phyloP scores from a whole-genome alignment of 768 basidiomycete species.

The Hortiboletus campestris region DNA sequence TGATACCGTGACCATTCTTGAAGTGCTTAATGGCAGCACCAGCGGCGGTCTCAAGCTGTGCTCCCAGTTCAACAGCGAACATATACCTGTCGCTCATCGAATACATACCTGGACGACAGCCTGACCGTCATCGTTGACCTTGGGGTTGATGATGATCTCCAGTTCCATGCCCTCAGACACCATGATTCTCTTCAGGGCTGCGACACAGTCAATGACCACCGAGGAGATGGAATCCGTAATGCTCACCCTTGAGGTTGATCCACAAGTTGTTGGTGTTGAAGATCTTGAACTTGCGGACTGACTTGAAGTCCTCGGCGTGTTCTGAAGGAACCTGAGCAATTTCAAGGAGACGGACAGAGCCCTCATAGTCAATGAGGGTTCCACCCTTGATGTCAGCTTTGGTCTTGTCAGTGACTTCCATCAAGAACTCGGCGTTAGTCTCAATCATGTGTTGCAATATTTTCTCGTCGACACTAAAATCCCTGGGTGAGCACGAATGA shows the following conservation, averaged over 20 bases:
- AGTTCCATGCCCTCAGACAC: conserved; percentile 64
- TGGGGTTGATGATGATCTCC: conserved; percentile 79
- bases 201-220: not conserved
- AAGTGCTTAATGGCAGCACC: conserved; percentile 78
- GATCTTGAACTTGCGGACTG: conserved; percentile 75
- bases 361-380: conserved; percentile 69
- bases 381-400: conserved; percentile 79
- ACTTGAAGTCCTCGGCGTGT: conserved; percentile 74
- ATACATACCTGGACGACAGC: conserved; percentile 60
- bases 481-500: not conserved
- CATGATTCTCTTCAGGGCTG: conserved; percentile 75
- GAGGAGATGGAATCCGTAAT: not conserved
- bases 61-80: not conserved
- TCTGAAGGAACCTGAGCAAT: conserved; percentile 74
- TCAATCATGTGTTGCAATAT: conserved; percentile 69
- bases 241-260: conserved; percentile 48
- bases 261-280: conserved; percentile 75
- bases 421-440: conserved; percentile 62
- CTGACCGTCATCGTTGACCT: conserved; percentile 65
- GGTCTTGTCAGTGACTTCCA: conserved; percentile 82
- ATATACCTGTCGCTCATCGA: not conserved
- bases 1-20: conserved; percentile 63
- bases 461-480: conserved; percentile 58
- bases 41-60: conserved; percentile 68
- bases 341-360: conserved; percentile 65